Percentiles rank a stretch among this genome's conserved stretches.
Evolutionary conservation across 2,329 filamentous ascomycete genomes (phyloP).

Genomic region (Paraconiothyrium brasiliense): DNA sequence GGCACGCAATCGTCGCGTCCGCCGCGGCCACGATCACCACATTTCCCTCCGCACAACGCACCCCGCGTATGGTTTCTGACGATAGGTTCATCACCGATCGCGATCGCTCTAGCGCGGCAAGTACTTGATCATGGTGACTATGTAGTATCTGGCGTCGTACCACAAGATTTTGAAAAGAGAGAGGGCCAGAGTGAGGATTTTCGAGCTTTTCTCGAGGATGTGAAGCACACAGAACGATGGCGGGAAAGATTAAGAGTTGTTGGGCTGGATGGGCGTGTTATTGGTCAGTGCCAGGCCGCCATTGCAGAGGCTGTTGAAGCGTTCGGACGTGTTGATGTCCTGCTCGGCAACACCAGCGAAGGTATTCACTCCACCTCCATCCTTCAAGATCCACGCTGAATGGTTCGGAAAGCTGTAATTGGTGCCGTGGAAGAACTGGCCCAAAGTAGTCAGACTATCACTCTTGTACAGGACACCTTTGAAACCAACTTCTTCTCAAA

Average conservation of each 20-base stretch:
- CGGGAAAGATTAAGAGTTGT: slow-evolving; percentile 75
- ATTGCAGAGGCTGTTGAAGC: slow-evolving; percentile 84
- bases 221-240: slow-evolving; percentile 78
- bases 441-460: slow-evolving; percentile 75
- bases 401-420: slow-evolving; percentile 71
- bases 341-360: slow-evolving; percentile 90
- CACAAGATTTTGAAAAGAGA: slow-evolving; percentile 77
- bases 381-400: background rate
- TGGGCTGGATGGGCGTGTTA: slow-evolving; percentile 66
- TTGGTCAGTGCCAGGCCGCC: slow-evolving; percentile 81
- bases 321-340: slow-evolving; percentile 88
- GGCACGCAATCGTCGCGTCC: slow-evolving; percentile 37
- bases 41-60: slow-evolving; percentile 68
- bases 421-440: slow-evolving; percentile 91
- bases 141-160: slow-evolving; percentile 83
- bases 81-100: slow-evolving; percentile 83
- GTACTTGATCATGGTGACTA: slow-evolving; percentile 92
- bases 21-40: slow-evolving; percentile 52
- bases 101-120: slow-evolving; percentile 81
- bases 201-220: slow-evolving; percentile 76
- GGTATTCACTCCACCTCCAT: slow-evolving; percentile 59
- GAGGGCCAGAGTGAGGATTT: slow-evolving; percentile 78
- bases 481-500: slow-evolving; percentile 95
- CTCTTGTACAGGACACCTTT: slow-evolving; percentile 88
- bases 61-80: slow-evolving; percentile 95